A percentile compares a stretch with the other conserved stretches of the same genome.
Conservation (phyloP, 208 protist genomes). For the Phytomonas sp. region DNA sequence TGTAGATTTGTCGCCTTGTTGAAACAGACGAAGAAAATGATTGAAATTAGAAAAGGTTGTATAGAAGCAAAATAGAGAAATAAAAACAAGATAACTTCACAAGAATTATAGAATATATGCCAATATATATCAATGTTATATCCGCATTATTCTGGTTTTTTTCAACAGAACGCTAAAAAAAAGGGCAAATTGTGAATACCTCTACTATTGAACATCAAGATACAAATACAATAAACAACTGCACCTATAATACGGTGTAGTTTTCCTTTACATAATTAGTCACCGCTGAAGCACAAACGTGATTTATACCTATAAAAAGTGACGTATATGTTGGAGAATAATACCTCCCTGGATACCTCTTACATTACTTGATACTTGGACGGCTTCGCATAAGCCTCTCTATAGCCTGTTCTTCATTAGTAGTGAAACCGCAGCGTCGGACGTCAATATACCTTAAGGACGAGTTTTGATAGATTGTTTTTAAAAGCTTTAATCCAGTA, state of each 20-base stretch:
- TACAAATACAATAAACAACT: slow-evolving; percentile 2
- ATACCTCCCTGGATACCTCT: background rate
- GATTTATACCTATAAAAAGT: background rate
- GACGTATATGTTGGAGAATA: slow-evolving; percentile 1
- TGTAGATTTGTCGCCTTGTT: background rate
- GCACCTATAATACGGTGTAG: background rate
- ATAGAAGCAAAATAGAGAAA: background rate
- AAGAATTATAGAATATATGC: background rate
- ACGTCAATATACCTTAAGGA: slow-evolving; percentile 62
- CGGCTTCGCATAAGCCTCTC: slow-evolving; percentile 22
- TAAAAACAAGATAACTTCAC: slow-evolving; percentile 9
- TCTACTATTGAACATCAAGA: slow-evolving; percentile 3
- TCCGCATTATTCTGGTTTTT: slow-evolving; percentile 5
- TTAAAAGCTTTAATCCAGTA: background rate
- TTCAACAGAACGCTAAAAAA: background rate
- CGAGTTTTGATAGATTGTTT: slow-evolving; percentile 27
- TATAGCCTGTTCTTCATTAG: slow-evolving; percentile 34
- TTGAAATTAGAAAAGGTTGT: background rate
- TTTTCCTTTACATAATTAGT: background rate
- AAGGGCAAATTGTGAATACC: background rate
- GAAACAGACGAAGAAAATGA: background rate
- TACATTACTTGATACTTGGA: slow-evolving; percentile 1
- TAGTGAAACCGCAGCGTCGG: slow-evolving; percentile 37
- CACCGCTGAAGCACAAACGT: background rate
- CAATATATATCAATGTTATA: slow-evolving; percentile 12